Evolutionary conservation across 2,329 filamentous ascomycete genomes (phyloP), one percentile per base, ranked within the genome.

Genomic region (Colletotrichum kahawae): DNA sequence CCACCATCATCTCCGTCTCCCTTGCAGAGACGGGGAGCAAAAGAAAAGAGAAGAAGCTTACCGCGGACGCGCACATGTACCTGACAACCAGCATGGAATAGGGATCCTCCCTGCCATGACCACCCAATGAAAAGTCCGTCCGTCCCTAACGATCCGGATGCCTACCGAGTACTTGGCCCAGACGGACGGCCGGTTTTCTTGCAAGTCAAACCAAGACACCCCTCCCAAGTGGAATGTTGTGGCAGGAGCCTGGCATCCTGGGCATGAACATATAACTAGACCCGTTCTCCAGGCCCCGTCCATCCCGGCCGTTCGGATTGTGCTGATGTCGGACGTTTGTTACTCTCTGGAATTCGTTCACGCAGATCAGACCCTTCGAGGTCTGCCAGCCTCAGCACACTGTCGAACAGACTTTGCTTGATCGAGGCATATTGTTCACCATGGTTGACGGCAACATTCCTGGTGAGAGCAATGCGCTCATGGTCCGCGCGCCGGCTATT

Each of bases 401-500:
- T 24, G 29, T 29, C 63, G 67, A 16, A 29, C 34, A 36, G 16
- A 14, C 27, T 18, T 24, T 38, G 10, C 18, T 31, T 21, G 33
- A 48, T 27, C 33, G 48, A 51, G 27, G 27, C 59, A 24, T 12
- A 21, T n/a, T 21, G 13, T 34, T 67, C 69, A 65, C 57, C 36
- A 82, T 81, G 79, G 79, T 77, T 29, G 79, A 80, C 36, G 81
- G 81, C 33, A 83, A 82, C 72, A 76, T 79, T 33, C 77, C 80
- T 14, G 81, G 79, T 16, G 81, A 83, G 59, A 86, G 80, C 78
- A 85, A 86, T 77, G 82, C 84, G 18, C 77, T 81, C 76, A 81
- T 83, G 71, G 84, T 87, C 43, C 79, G 82, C 27, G 78, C 82
- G 18, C 84, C 86, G 21, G 85, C 83, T 38, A 84, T 85, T 33